phyloP scores from a whole-genome alignment of 495 filamentous ascomycete genomes.

The Amniculicola lignicola region DNA sequence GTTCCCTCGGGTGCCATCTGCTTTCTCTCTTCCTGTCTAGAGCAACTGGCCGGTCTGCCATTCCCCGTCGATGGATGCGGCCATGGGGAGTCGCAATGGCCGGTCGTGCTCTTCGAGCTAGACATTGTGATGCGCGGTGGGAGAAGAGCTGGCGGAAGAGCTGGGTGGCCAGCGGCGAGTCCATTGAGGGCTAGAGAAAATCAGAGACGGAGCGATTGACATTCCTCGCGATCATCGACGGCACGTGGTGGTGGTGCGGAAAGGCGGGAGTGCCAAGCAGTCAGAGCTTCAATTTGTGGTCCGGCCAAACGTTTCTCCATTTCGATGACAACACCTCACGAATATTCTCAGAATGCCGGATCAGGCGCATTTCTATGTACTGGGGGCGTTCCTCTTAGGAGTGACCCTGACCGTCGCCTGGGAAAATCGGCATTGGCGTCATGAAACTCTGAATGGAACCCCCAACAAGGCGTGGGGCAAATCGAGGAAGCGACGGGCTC shows the following conservation, averaged over 20 bases:
- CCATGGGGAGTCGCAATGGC: conserved; percentile 5
- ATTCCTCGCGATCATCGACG: background rate
- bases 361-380: conserved; percentile 21
- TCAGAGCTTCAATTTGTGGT: background rate
- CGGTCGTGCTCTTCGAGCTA: conserved; percentile 21
- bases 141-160: conserved; percentile 81
- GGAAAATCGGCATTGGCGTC: conserved; percentile 46
- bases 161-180: conserved; percentile 71
- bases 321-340: background rate
- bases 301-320: conserved; percentile 15
- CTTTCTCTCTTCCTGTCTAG: conserved; percentile 43
- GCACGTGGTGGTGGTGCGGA: conserved; percentile 5
- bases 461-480: no score
- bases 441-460: background rate
- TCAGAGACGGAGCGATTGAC: background rate
- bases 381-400: conserved; percentile 70
- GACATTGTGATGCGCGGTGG: conserved; percentile 55
- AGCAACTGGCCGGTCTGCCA: conserved; percentile 6
- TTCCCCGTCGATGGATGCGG: conserved; percentile 15
- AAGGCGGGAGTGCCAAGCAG: conserved; percentile 11
- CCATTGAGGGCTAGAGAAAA: conserved; percentile 56
- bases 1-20: conserved; percentile 77
- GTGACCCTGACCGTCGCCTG: conserved; percentile 67
- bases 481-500: no score
- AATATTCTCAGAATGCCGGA: conserved; percentile 8